These are phyloP conservation scores for Neurospora crassa DNA, from an alignment of 2,329 filamentous ascomycete species.

Conservation along the genomic window DNA sequence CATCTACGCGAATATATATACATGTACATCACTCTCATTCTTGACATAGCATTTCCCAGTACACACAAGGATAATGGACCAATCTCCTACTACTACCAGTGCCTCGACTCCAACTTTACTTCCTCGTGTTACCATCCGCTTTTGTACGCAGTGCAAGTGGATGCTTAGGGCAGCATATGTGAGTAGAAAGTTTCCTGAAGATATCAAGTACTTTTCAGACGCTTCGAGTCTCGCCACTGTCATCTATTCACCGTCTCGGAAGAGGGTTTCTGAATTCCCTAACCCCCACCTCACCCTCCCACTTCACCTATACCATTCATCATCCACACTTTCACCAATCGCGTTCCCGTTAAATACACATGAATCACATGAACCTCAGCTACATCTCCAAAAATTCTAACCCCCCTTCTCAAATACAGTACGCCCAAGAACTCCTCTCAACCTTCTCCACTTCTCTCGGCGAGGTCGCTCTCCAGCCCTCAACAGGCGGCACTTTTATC, in stretches of 20 bases:
- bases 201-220: not conserved
- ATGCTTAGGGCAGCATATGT: slow-evolving; percentile 81
- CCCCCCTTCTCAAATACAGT: slow-evolving; percentile 39
- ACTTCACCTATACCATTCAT: not conserved
- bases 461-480: slow-evolving; percentile 78
- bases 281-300: not conserved
- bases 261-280: not conserved
- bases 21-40: not conserved
- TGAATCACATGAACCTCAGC: too few species aligned
- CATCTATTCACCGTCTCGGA: not conserved
- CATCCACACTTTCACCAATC: not conserved
- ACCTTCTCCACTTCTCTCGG: slow-evolving; percentile 79
- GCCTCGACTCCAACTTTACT: slow-evolving; percentile 26
- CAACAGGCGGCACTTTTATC: slow-evolving; percentile 74
- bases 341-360: too few species aligned
- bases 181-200: slow-evolving; percentile 23
- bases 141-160: slow-evolving; percentile 92
- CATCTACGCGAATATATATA: not conserved
- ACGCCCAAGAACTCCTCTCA: slow-evolving; percentile 87
- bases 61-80: not conserved
- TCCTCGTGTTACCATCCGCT: slow-evolving; percentile 77
- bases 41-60: not conserved
- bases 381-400: not conserved
- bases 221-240: not conserved
- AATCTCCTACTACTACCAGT: not conserved